These are phyloP conservation scores for Ceratocystiopsis brevicomis DNA, from an alignment of 2,329 filamentous ascomycete genomes.

Conservation along the genomic window DNA sequence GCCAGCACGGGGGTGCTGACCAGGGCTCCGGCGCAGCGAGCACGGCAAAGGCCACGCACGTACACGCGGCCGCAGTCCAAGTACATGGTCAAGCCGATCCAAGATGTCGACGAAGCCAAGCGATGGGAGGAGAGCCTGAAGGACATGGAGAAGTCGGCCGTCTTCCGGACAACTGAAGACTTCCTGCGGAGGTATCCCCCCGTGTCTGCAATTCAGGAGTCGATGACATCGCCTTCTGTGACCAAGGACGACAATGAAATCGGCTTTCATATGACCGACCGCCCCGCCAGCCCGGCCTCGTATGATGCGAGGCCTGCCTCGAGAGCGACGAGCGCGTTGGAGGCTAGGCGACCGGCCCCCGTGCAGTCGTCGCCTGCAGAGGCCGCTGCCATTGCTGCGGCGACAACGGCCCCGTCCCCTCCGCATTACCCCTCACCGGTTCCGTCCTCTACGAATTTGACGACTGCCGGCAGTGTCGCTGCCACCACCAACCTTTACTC, in stretches of 20 bases:
- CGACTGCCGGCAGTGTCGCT: not conserved
- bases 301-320: not conserved
- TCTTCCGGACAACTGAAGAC: conserved; percentile 58
- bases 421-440: not conserved
- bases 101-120: conserved; percentile 55
- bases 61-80: conserved; percentile 22
- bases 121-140: conserved; percentile 63
- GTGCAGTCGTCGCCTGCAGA: no score
- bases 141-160: conserved; percentile 25
- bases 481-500: conserved; percentile 18
- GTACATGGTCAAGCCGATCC: conserved; percentile 45
- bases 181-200: conserved; percentile 71
- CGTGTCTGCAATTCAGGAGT: conserved; percentile 39
- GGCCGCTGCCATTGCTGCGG: not conserved
- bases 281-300: no score
- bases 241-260: conserved; percentile 3
- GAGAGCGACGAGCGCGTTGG: not conserved
- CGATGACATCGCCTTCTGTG: conserved; percentile 30
- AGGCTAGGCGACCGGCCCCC: no score
- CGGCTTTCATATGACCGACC: not conserved
- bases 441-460: not conserved
- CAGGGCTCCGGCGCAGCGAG: not conserved
- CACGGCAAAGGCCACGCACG: conserved; percentile 3
- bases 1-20: not conserved
- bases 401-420: not conserved